phyloP scores from a whole-genome alignment of 768 basidiomycete species.

The Megacollybia marginata region DNA sequence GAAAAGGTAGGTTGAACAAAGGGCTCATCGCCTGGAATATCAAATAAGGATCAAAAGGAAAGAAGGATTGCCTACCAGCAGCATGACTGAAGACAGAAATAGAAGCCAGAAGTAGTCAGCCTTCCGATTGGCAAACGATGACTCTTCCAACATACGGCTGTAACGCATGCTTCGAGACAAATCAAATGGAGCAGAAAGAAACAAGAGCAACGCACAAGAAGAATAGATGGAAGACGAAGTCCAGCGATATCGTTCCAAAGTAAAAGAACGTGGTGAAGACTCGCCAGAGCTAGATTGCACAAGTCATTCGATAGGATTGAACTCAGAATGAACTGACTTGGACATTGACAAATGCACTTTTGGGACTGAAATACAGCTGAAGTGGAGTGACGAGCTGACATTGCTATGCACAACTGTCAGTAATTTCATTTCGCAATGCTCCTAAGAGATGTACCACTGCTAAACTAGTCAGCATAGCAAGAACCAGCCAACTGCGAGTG shows the following conservation, averaged over 20 bases:
- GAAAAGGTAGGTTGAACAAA: slow-evolving; percentile 85
- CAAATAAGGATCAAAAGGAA: slow-evolving; percentile 2
- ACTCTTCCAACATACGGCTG: slow-evolving; percentile 94
- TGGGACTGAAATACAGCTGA: slow-evolving; percentile 90
- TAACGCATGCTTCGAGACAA: slow-evolving; percentile 78
- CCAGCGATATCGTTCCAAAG: slow-evolving; percentile 88
- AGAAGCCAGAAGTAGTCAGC: slow-evolving; percentile 98
- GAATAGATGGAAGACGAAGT: slow-evolving; percentile 95
- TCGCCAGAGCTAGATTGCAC: slow-evolving; percentile 66
- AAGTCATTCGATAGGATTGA: neutral
- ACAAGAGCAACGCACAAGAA: slow-evolving; percentile 74
- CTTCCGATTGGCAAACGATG: slow-evolving; percentile 82
- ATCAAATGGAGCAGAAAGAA: neutral
- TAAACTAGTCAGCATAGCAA: slow-evolving; percentile 73
- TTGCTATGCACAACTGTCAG: slow-evolving; percentile 50
- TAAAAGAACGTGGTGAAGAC: slow-evolving; percentile 90
- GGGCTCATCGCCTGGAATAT: slow-evolving; percentile 64
- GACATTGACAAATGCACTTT: slow-evolving; percentile 71
- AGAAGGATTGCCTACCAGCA: slow-evolving; percentile 54
- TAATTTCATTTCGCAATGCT: slow-evolving; percentile 5
- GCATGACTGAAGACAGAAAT: slow-evolving; percentile 73
- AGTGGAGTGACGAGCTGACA: slow-evolving; percentile 84
- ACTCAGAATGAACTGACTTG: slow-evolving; percentile 44
- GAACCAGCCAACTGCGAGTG: slow-evolving; percentile 77
- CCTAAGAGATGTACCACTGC: slow-evolving; percentile 65